A percentile compares a stretch with the other conserved stretches of the same genome.
phyloP scores from a whole-genome alignment of 768 basidiomycete genomes.

The Psilocybe tampanensis region DNA sequence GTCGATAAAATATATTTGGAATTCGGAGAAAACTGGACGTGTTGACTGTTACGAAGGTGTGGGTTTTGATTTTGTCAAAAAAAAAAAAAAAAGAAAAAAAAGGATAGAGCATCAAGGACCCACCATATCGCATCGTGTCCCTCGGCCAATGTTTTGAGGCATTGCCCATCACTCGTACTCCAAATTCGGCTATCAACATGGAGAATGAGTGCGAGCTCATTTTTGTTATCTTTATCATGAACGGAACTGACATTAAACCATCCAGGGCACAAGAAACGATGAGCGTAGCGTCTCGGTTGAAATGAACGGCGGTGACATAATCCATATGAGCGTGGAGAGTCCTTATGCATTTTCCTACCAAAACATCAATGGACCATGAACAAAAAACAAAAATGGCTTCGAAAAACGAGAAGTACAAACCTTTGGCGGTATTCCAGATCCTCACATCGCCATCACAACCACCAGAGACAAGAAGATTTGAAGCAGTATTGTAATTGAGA shows the following conservation, averaged over 20 bases:
- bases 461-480: conserved; percentile 89
- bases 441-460: conserved; percentile 91
- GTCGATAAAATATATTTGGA: conserved; percentile 94
- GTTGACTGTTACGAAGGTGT: conserved; percentile 59
- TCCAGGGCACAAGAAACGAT: conserved; percentile 92
- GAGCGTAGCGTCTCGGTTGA: conserved; percentile 89
- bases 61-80: not conserved
- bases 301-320: conserved; percentile 93
- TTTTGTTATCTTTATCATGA: not conserved
- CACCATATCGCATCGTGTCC: conserved; percentile 85
- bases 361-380: not conserved
- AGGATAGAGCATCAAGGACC: conserved; percentile 11
- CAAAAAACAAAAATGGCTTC: not conserved
- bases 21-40: conserved; percentile 94
- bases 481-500: conserved; percentile 86
- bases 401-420: conserved; percentile 39
- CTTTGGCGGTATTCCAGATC: conserved; percentile 88
- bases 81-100: not conserved
- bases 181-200: conserved; percentile 78
- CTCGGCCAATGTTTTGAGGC: conserved; percentile 94
- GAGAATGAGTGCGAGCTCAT: not conserved
- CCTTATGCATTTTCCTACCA: conserved; percentile 78
- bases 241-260: conserved; percentile 80
- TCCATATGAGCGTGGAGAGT: conserved; percentile 92
- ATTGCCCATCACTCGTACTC: conserved; percentile 91